A percentile compares a stretch with the other conserved stretches of the same genome.
phyloP scores from a whole-genome alignment of 2,329 filamentous ascomycete genomes.

The Aspergillus terreus region DNA sequence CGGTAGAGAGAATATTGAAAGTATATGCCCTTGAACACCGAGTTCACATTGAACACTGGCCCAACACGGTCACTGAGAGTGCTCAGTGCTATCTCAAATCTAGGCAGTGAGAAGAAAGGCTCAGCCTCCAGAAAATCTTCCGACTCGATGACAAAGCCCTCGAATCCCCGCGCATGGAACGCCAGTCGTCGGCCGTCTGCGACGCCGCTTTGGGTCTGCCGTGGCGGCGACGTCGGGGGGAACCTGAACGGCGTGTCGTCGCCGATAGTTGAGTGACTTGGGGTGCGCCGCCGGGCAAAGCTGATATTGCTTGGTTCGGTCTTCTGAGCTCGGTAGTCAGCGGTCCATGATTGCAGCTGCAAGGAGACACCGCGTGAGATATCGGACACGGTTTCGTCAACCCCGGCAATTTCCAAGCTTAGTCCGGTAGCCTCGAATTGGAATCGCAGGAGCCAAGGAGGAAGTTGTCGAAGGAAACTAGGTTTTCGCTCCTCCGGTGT shows the following conservation, averaged over 20 bases:
- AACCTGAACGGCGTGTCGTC: constrained; percentile 60
- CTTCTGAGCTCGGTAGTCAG: constrained; percentile 83
- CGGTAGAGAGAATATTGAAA: constrained; percentile 90
- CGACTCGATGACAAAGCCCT: constrained; percentile 86
- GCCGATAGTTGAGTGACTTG: constrained; percentile 64
- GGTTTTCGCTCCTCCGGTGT: constrained; percentile 51
- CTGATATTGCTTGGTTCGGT: constrained; percentile 52
- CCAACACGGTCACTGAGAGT: constrained; percentile 84
- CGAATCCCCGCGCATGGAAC: constrained; percentile 76
- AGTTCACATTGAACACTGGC: constrained; percentile 81
- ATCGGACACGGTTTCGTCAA: constrained; percentile 78
- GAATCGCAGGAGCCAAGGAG: constrained; percentile 78
- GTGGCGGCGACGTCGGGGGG: constrained; percentile 47
- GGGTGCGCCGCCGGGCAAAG: constrained; percentile 64
- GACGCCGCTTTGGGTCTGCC: constrained; percentile 36
- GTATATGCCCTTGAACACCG: constrained; percentile 72
- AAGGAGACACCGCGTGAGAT: constrained; percentile 78
- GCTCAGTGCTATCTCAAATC: constrained; percentile 80
- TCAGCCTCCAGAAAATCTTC: constrained; percentile 79
- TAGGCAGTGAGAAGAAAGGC: constrained; percentile 79
- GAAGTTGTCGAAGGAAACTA: constrained; percentile 74
- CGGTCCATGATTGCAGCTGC: constrained; percentile 81
- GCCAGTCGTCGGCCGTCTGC: constrained; percentile 79
- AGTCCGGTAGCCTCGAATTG: constrained; percentile 85
- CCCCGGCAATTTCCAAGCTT: constrained; percentile 83